phyloP scores from a whole-genome alignment of 192 early-diverging fungal genomes.

The Cetraspora pellucida region DNA sequence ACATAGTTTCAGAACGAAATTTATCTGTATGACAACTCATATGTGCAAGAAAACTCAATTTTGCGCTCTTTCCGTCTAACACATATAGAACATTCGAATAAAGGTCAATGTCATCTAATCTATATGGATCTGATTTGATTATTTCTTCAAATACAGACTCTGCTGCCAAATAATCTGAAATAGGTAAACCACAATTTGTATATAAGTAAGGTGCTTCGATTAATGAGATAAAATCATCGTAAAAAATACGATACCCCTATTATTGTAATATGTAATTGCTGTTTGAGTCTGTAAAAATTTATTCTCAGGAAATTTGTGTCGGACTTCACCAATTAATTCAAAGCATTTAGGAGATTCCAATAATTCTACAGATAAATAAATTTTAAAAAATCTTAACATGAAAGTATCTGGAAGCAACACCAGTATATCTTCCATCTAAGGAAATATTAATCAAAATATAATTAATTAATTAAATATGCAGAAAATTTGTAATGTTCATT shows the following conservation, averaged over 20 bases:
- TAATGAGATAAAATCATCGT: background rate
- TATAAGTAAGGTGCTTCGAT: background rate
- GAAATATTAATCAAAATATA: background rate
- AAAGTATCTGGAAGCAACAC: conserved; percentile 40
- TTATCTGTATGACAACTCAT: conserved; percentile 69
- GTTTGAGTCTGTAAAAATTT: conserved; percentile 64
- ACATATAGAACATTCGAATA: conserved; percentile 90
- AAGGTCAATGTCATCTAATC: conserved; percentile 79
- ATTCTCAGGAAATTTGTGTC: conserved; percentile 60
- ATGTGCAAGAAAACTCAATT: conserved; percentile 80
- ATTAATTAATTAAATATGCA: background rate
- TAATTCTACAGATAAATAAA: conserved; percentile 60
- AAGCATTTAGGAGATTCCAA: conserved; percentile 42
- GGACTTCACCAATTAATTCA: conserved; percentile 44
- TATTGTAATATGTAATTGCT: conserved; percentile 65
- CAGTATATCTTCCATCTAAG: conserved; percentile 27
- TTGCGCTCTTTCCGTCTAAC: conserved; percentile 60
- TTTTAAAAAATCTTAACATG: conserved; percentile 56
- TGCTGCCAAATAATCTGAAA: conserved; percentile 73
- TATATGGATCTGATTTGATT: conserved; percentile 70
- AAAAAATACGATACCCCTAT: conserved; percentile 36
- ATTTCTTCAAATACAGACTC: conserved; percentile 70
- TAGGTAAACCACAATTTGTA: background rate
- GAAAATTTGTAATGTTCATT: background rate
- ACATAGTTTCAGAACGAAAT: conserved; percentile 88